These are phyloP conservation scores for Cytospora piceae DNA, from an alignment of 2,329 filamentous ascomycete species.

Conservation along the genomic window DNA sequence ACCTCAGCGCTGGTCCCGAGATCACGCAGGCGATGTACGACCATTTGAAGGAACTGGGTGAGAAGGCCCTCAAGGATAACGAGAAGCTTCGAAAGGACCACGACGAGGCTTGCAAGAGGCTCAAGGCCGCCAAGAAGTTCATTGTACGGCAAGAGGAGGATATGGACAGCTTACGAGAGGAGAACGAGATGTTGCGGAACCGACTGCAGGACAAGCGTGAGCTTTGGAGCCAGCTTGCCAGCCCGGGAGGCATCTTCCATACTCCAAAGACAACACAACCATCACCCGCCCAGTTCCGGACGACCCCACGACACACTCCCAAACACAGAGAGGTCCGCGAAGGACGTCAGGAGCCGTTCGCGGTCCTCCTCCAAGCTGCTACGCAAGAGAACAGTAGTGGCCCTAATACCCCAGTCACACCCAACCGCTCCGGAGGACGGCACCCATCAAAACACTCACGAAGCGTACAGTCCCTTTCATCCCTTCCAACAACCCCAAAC, in stretches of 20 bases:
- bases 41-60: slow-evolving; percentile 68
- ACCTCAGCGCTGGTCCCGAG: slow-evolving; percentile 56
- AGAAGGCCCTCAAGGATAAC: slow-evolving; percentile 69
- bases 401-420: slow-evolving; percentile 67
- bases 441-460: slow-evolving; percentile 68
- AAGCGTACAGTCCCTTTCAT: slow-evolving; percentile 82
- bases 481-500: slow-evolving; percentile 77
- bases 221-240: slow-evolving; percentile 78
- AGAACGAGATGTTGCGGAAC: slow-evolving; percentile 76
- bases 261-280: slow-evolving; percentile 57
- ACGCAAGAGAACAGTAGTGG: slow-evolving; percentile 77
- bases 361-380: slow-evolving; percentile 78
- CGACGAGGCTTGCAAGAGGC: slow-evolving; percentile 62
- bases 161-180: slow-evolving; percentile 69
- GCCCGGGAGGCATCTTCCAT: slow-evolving; percentile 71
- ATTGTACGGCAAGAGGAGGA: slow-evolving; percentile 80
- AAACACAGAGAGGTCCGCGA: slow-evolving; percentile 45
- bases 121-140: slow-evolving; percentile 75
- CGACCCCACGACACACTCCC: slow-evolving; percentile 57
- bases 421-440: slow-evolving; percentile 49
- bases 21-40: slow-evolving; percentile 58
- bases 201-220: slow-evolving; percentile 89
- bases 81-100: slow-evolving; percentile 67
- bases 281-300: slow-evolving; percentile 50
- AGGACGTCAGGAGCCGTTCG: slow-evolving; percentile 67